Percentiles rank a stretch among this genome's conserved stretches.
phyloP scores from a whole-genome alignment of 768 basidiomycete genomes.

The Leccinum incarnatum region DNA sequence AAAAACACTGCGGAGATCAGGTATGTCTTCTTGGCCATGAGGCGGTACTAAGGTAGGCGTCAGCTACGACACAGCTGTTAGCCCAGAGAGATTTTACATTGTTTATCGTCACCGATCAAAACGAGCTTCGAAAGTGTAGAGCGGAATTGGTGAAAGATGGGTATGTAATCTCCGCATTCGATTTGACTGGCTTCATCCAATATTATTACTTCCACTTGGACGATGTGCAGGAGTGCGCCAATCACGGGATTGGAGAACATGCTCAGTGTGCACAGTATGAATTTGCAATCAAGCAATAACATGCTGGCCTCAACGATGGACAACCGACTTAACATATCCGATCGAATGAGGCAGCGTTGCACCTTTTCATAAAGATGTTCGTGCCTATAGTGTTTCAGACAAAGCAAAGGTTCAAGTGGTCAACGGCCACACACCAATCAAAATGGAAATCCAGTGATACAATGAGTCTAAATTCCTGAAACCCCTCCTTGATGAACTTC shows the following conservation, averaged over 20 bases:
- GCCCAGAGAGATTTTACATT: slow-evolving; percentile 25
- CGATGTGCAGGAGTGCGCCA: slow-evolving; percentile 17
- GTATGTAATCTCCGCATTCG: slow-evolving; percentile 39
- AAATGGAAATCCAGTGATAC: slow-evolving; percentile 47
- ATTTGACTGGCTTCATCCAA: slow-evolving; percentile 52
- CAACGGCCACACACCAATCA: slow-evolving; percentile 36
- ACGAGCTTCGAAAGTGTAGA: slow-evolving; percentile 35
- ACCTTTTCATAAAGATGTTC: slow-evolving; percentile 46
- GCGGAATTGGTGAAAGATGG: slow-evolving; percentile 31
- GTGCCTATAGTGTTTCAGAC: slow-evolving; percentile 36
- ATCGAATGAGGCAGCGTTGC: slow-evolving; percentile 35
- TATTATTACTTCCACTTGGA: slow-evolving; percentile 39
- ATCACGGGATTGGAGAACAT: slow-evolving; percentile 39
- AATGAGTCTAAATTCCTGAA: slow-evolving; percentile 38
- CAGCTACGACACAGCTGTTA: background rate
- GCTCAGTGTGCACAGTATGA: slow-evolving; percentile 49
- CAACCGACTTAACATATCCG: slow-evolving; percentile 28
- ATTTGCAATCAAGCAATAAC: slow-evolving; percentile 28
- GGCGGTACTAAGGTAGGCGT: slow-evolving; percentile 60
- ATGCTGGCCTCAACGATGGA: slow-evolving; percentile 17
- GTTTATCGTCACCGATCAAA: slow-evolving; percentile 41
- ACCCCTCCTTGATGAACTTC: slow-evolving; percentile 35
- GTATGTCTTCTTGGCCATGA: slow-evolving; percentile 66
- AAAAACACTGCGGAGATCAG: slow-evolving; percentile 69
- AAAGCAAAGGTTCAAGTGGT: background rate